These are phyloP conservation scores for Stromatinia cepivora DNA, from an alignment of 2,329 filamentous ascomycete species.

Conservation along the genomic window DNA sequence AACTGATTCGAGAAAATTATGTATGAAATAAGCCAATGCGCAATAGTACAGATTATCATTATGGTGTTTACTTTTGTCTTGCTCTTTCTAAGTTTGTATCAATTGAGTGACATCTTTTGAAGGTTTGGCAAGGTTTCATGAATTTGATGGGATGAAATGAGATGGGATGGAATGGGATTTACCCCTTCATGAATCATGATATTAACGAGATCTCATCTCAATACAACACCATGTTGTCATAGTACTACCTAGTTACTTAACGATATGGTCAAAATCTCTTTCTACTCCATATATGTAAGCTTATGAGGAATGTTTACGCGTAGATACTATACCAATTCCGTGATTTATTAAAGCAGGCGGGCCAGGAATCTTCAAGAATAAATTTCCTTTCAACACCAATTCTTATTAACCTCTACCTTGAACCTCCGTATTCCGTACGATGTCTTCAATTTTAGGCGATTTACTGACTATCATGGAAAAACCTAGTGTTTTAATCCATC, in stretches of 20 bases:
- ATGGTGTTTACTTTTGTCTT: neutral
- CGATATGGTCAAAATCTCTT: neutral
- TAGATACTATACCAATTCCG: neutral
- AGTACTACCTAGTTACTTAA: neutral
- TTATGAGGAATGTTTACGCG: too few species aligned
- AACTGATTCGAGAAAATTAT: neutral
- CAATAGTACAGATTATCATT: neutral
- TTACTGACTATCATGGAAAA: neutral
- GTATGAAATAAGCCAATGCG: neutral
- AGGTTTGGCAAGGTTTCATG: neutral
- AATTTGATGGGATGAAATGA: neutral
- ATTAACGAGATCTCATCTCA: neutral
- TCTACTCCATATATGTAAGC: neutral
- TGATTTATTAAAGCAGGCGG: neutral
- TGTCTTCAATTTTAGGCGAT: neutral
- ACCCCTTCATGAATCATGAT: slow-evolving; percentile 12
- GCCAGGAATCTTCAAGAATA: neutral
- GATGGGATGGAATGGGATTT: neutral
- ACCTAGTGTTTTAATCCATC: slow-evolving; percentile 9
- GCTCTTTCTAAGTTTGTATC: neutral
- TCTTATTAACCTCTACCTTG: too few species aligned
- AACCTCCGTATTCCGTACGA: too few species aligned
- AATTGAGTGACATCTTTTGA: neutral
- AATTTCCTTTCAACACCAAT: neutral
- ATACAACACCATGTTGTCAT: neutral